A percentile compares a stretch with the other conserved stretches of the same genome.
Evolutionary conservation across 1,139 yeast species (phyloP).

Genomic region (Pichia sp.): DNA sequence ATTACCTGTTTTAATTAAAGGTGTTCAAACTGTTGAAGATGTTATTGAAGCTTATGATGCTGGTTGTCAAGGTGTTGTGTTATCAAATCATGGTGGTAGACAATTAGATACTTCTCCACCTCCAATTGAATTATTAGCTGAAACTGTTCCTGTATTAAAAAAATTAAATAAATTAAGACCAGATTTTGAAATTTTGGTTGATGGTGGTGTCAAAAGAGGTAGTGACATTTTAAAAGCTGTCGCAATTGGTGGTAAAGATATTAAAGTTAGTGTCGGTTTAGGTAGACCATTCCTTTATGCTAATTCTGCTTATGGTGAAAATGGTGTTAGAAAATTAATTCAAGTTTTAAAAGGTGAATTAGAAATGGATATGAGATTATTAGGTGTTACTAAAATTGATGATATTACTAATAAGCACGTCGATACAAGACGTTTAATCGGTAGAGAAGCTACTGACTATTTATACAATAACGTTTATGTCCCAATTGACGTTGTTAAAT

Average conservation of each 20-base stretch:
- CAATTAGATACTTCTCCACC: constrained; percentile 69
- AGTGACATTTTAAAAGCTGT: constrained; percentile 67
- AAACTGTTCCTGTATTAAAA: constrained; percentile 49
- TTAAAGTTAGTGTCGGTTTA: constrained; percentile 74
- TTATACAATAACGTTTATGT: constrained; percentile 40
- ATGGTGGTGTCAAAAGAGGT: constrained; percentile 74
- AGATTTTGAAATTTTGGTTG: constrained; percentile 58
- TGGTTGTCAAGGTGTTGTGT: constrained; percentile 60
- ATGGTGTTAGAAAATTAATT: constrained; percentile 73
- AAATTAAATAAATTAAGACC: constrained; percentile 41
- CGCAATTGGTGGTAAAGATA: constrained; percentile 72
- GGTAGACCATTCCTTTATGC: constrained; percentile 76
- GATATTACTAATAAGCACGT: constrained; percentile 54
- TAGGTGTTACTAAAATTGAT: constrained; percentile 66
- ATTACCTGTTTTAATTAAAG: constrained; percentile 63
- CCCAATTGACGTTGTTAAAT: constrained; percentile 32
- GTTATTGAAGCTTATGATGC: constrained; percentile 55
- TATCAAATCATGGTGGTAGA: constrained; percentile 77
- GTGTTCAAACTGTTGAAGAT: constrained; percentile 66
- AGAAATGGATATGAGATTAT: constrained; percentile 79
- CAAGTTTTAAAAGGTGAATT: constrained; percentile 76
- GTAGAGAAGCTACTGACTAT: constrained; percentile 42
- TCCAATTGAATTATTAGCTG: constrained; percentile 62
- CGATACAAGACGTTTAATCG: constrained; percentile 38
- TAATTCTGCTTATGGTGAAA: constrained; percentile 69